Base-by-base conservation (phyloP, 208 protist species). In the Kentomonas sorsogonicus region DNA sequence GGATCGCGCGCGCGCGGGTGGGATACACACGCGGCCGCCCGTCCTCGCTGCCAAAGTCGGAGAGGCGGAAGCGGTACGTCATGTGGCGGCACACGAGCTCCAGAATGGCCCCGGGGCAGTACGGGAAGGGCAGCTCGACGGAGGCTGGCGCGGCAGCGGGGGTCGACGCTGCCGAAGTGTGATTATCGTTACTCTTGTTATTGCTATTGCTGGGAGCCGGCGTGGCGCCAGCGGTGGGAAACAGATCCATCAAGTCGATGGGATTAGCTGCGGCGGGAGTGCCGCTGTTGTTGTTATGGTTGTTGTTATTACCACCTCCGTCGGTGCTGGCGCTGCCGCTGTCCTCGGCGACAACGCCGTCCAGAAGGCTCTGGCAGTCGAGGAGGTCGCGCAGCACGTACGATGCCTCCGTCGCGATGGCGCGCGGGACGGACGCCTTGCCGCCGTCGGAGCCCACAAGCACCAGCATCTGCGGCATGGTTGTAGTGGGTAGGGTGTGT, bases 21-120 rank as follows among this genome's bases (percentile, higher is more conserved):
- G 54, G 31, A 46, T 73, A 77, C 36, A 86, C 79, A 22, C 66
- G 72, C 15, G 61, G 67, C 48, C 63, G 56, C 16, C 61, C 70
- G 31, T 74, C 62, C 52, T 72, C 74, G 0, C 43, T 51, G 22
- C 67, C 79, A 36, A 76, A 75, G 26, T 53, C 66, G 3, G 70
- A 74, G 20, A 51, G 69, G 60, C 69, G 72, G 51, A 68, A 90
- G 50, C 75, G 75, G 46, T 88, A 89, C 16, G 74, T 77, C 82
- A 93, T 93, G 69, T 93, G 86, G n/a, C 55, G 61, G 57, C 79
- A 86, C 31, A 88, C 70, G 15, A 71, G 73, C 60, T 79, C 61
- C 3, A 93, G 48, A 33, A 89, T 69, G 18, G 79, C 73, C 7
- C 77, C 72, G 1, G 66, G 76, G 31, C 86, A 79, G 63, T 89